Percentiles rank a stretch among this genome's conserved stretches.
phyloP scores from a whole-genome alignment of 1,284 basidiomycete species.

The Wallemia mellicola region DNA sequence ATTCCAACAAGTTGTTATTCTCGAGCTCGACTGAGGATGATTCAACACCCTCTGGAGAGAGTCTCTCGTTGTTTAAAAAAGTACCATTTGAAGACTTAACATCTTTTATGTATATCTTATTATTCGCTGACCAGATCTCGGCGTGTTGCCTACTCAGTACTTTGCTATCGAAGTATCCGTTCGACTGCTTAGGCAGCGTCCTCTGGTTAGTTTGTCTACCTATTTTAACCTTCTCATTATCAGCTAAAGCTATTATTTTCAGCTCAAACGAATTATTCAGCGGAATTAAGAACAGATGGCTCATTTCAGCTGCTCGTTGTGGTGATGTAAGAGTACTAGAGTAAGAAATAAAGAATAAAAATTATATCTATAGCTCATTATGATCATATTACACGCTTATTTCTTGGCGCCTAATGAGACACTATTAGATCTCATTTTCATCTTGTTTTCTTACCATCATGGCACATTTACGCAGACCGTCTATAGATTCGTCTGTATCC shows the following conservation, averaged over 20 bases:
- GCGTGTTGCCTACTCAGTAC: slow-evolving; percentile 86
- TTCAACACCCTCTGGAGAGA: slow-evolving; percentile 68
- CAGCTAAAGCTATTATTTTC: slow-evolving; percentile 78
- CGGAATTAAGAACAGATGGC: slow-evolving; percentile 20
- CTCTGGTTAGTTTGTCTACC: slow-evolving; percentile 94
- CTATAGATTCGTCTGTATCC: not conserved
- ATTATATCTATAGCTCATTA: too few relatives aligned
- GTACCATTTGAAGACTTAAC: slow-evolving; percentile 96
- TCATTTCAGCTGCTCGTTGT: not conserved
- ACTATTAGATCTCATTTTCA: too few relatives aligned
- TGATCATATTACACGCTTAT: too few relatives aligned
- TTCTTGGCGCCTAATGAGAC: too few relatives aligned
- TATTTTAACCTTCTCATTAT: slow-evolving; percentile 61
- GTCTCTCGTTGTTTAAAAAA: slow-evolving; percentile 82
- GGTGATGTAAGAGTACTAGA: not conserved
- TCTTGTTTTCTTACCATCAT: not conserved
- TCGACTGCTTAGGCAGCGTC: slow-evolving; percentile 73
- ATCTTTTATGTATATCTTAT: slow-evolving; percentile 90
- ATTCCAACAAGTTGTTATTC: slow-evolving; percentile 82
- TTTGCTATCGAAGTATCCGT: slow-evolving; percentile 93
- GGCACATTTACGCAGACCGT: not conserved
- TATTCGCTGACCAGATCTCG: slow-evolving; percentile 81
- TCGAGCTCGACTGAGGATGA: slow-evolving; percentile 82
- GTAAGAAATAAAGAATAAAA: not conserved
- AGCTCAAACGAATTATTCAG: slow-evolving; percentile 86